Base-by-base conservation (phyloP, 371 early-diverging fungal genomes). In the Saksenaea oblongispora region DNA sequence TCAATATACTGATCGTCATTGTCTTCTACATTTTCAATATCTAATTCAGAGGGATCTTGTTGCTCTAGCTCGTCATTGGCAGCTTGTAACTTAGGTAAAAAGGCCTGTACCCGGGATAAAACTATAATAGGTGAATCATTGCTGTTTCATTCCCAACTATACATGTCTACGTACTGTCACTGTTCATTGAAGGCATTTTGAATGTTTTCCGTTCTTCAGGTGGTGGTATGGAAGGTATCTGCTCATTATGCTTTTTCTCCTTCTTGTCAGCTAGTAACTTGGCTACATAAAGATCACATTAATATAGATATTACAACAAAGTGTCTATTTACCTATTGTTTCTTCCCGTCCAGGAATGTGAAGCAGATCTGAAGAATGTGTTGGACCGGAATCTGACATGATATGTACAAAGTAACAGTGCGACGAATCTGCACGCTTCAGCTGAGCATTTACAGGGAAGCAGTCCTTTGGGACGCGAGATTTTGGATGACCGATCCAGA, bases 1-100 rank as follows among this genome's bases (percentile, higher is more conserved):
- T 87, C 87, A 53, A 87, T 87, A 58, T 85, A 87, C 67, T 82
- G 88, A 7, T 65, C 71, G 1, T 73, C 65, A 14, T 84, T 73
- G 5, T 82, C 75, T 22, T 73, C 70, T 2, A 87, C 72, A 55
- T 88, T 80, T 54, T 87, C 88, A 58, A 87, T 86, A 58, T 86
- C 76, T 8, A 84, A 44, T 47, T 74, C 70, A 9, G 66, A 57
- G 0, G 78, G 76, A 62, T 87, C 84, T 18, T 59, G 56, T 13
- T 63, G 27, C 26, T 74, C 57, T 3, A 87, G 71, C 24, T 77
- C 58, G n/a, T 74, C 67, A 61, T 87, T 87, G n/a, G 87, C 87
- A 22, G 65, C 62, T 36, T 84, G 77, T 5, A 87, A 61, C 67
- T 87, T 85, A 0, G 86, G 87, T 54, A 87, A 65, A 60, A 87